Conservation (phyloP, 1,139 yeast genomes). For the Yamadazyma trypodendri region DNA sequence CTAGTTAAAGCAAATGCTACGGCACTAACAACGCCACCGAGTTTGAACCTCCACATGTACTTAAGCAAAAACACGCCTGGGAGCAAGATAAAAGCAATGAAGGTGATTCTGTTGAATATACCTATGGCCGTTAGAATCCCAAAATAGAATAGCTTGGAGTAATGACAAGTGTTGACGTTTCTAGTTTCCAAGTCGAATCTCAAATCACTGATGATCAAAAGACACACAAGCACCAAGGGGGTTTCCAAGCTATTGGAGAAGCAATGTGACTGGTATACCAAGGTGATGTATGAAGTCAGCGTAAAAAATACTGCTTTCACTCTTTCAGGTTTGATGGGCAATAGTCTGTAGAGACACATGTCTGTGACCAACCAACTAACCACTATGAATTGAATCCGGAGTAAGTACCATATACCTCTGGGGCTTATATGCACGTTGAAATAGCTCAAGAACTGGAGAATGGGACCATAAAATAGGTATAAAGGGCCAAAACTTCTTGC, state of each 20-base stretch:
- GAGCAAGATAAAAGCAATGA: conserved; percentile 66
- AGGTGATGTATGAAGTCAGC: conserved; percentile 75
- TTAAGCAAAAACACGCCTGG: conserved; percentile 50
- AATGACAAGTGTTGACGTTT: conserved; percentile 4
- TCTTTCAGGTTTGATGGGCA: conserved; percentile 61
- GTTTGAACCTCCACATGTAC: conserved; percentile 31
- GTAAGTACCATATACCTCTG: conserved; percentile 50
- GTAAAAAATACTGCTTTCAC: conserved; percentile 64
- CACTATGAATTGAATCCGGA: conserved; percentile 57
- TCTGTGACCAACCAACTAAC: conserved; percentile 62
- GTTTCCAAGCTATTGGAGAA: conserved; percentile 90
- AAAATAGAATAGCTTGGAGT: conserved; percentile 28
- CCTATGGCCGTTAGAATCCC: conserved; percentile 68
- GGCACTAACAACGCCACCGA: conserved; percentile 21
- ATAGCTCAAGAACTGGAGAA: conserved; percentile 35
- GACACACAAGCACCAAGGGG: conserved; percentile 53
- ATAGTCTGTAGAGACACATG: conserved; percentile 45
- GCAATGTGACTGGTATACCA: conserved; percentile 81
- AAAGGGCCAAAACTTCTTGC: conserved; percentile 76
- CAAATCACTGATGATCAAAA: conserved; percentile 51
- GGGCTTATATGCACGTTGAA: conserved; percentile 34
- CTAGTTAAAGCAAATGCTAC: conserved; percentile 37
- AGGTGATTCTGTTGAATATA: conserved; percentile 80
- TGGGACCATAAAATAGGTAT: conserved; percentile 68
- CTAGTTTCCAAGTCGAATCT: conserved; percentile 26